These are phyloP conservation scores for Penicillium rolfsii DNA, from an alignment of 2,329 filamentous ascomycete species.

Conservation along the genomic window DNA sequence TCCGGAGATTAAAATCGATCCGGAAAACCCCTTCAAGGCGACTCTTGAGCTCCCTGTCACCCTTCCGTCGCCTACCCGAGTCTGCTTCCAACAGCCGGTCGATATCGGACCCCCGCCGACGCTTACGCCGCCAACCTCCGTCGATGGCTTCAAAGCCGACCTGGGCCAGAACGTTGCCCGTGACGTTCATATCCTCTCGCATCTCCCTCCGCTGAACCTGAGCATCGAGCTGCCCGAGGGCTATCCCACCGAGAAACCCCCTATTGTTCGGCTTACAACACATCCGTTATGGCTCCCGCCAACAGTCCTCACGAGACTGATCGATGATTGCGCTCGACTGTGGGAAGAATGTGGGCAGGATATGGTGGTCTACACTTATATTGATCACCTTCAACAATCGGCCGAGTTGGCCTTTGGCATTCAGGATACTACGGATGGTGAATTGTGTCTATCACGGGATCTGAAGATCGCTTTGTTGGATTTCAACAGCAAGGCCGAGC, in stretches of 20 bases:
- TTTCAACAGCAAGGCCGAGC: conserved; percentile 74
- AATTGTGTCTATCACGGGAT: conserved; percentile 53
- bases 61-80: conserved; percentile 56
- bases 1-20: conserved; percentile 60
- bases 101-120: conserved; percentile 41
- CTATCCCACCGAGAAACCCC: conserved; percentile 60
- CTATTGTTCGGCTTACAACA: conserved; percentile 54
- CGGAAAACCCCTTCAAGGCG: conserved; percentile 52
- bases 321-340: conserved; percentile 52
- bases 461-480: conserved; percentile 73
- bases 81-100: conserved; percentile 45
- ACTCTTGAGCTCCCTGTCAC: conserved; percentile 60
- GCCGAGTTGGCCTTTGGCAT: conserved; percentile 60
- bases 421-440: conserved; percentile 41
- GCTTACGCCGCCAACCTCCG: conserved; percentile 48
- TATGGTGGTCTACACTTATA: conserved; percentile 62
- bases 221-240: conserved; percentile 56
- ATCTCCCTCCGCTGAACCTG: conserved; percentile 61
- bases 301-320: conserved; percentile 49
- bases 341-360: conserved; percentile 65
- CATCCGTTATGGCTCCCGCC: conserved; percentile 58
- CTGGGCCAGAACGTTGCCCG: conserved; percentile 27
- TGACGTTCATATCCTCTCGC: conserved; percentile 53
- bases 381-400: conserved; percentile 63
- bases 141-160: conserved; percentile 37